Evolutionary conservation across 495 filamentous ascomycete species (phyloP), one percentile per base, ranked within the genome.

Genomic region (Aspergillus carlsbadensis): DNA sequence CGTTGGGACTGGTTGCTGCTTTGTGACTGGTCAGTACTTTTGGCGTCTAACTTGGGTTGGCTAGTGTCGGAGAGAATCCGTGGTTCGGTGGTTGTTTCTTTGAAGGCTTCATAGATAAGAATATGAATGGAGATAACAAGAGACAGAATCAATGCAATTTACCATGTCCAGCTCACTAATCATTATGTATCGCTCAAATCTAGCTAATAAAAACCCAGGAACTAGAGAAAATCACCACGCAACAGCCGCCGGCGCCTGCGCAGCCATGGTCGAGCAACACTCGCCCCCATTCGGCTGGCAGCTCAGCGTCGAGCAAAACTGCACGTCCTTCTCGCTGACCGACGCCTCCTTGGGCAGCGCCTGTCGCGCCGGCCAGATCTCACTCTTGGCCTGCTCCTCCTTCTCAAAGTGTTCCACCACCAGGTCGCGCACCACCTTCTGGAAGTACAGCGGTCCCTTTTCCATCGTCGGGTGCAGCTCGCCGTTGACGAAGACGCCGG

Each of bases 321-420:
- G 63, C 45, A 74, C 49, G 42, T 79, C 76, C 8, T 70, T 62
- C 53, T 70, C 57, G 36, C 65, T 76, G 15, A 60, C 61, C 6
- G 51, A 18, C 1, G 69, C 72, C 15, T 52, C 60, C 15, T 39
- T 45, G 15, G 73, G 72, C 24, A 75, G 42, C 6, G 39, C 59
- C 58, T 78, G 77, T 20, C 73, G 67, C 3, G 79, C 78, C 10
- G 80, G 80, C 77, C 78, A 82, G 40, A 80, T 69, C 62, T 80
- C 69, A 35, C 64, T 37, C 18, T 67, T 64, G 2, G 59, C 66
- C 26, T 66, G 59, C 51, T 78, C 61, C 55, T 83, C 80, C 4
- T 60, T 59, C 50, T 73, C 54, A 41, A 65, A 58, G 60, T 79
- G 76, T 20, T 63, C 61, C 10, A 56, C 65, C 11, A 82, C 65